These are phyloP conservation scores for Cercophora sp. DNA, from an alignment of 495 filamentous ascomycete species.

Conservation along the genomic window DNA sequence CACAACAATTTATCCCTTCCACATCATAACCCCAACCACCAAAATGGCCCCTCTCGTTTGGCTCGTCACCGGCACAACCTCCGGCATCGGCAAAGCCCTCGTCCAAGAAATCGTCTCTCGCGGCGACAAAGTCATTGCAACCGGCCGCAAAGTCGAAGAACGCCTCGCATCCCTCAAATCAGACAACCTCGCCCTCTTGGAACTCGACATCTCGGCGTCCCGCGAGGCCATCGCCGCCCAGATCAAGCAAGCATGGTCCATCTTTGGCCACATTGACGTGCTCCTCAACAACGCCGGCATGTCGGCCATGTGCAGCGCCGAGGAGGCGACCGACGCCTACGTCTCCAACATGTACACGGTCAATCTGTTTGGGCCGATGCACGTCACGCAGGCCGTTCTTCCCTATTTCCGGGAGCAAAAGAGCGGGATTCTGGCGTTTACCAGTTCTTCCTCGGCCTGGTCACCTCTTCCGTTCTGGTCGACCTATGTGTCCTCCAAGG, in stretches of 20 bases:
- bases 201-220: constrained; percentile 39
- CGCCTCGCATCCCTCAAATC: constrained; percentile 20
- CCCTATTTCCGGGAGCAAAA: constrained; percentile 28
- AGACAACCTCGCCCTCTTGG: constrained; percentile 25
- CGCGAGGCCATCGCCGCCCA: constrained; percentile 16
- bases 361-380: constrained; percentile 34
- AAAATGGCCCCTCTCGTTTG: constrained; percentile 20
- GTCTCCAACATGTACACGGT: constrained; percentile 39
- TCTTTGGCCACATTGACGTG: constrained; percentile 30
- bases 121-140: constrained; percentile 48
- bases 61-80: constrained; percentile 31
- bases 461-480: constrained; percentile 37
- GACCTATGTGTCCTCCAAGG: constrained; percentile 44
- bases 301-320: constrained; percentile 17
- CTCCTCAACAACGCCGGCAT: constrained; percentile 34
- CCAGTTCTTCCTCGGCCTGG: constrained; percentile 36
- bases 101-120: constrained; percentile 38
- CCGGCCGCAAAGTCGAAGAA: constrained; percentile 29
- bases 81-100: constrained; percentile 30
- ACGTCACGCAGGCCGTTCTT: constrained; percentile 27
- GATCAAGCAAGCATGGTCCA: constrained; percentile 19
- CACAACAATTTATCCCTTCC: background rate
- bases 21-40: background rate
- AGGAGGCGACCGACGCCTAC: constrained; percentile 32
- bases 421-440: constrained; percentile 20